Evolutionary conservation across 2,329 filamentous ascomycete genomes (phyloP), one percentile per base, ranked within the genome.

Genomic region (Diaporthe sp.): DNA sequence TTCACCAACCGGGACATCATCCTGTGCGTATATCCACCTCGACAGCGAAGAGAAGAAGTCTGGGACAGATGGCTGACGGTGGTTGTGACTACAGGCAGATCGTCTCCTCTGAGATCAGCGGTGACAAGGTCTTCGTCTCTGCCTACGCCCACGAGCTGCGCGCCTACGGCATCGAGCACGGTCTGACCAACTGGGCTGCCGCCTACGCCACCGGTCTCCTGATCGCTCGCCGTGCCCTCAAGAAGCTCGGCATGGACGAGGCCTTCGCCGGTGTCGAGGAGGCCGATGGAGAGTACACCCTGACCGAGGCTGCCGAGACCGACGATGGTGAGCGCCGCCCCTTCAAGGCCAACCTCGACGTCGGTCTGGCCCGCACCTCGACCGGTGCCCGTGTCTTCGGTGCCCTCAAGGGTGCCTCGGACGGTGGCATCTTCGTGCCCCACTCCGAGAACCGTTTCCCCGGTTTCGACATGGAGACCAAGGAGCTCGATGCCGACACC

Each of bases 371-470:
- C 88, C 95, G 97, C 83, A 99, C 97, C 84, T 98, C 96, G 79
- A 99, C 97, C 80, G 97, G 97, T 92, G 96, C 96, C 87, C 96
- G 97, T 90, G 92, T 99, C 89, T 99, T 99, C 85, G 97, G 94
- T 88, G 97, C 96, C 88, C 95, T 99, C 94, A 99, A 99, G 94
- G 97, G 97, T 91, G 96, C 96, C 83, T 98, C 96, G 61, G 97
- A 99, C 87, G 97, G 97, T 87, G 97, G 97, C 86, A 94, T 99
- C 87, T 92, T 96, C 87, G 89, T 99, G 81, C 97, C 97, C 82
- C 97, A 99, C 94, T 98, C 95, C 82, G 96, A 98, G 92, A 98
- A 97, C 92, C 96, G 97, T 83, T 99, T 99, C 95, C 97, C 97
- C 82, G 97, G 97, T 83, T 99, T 90, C 93, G 97, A 99, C 86